Base-by-base conservation (phyloP, 164 flowering plant genomes). In the Magnolia sinica region DNA sequence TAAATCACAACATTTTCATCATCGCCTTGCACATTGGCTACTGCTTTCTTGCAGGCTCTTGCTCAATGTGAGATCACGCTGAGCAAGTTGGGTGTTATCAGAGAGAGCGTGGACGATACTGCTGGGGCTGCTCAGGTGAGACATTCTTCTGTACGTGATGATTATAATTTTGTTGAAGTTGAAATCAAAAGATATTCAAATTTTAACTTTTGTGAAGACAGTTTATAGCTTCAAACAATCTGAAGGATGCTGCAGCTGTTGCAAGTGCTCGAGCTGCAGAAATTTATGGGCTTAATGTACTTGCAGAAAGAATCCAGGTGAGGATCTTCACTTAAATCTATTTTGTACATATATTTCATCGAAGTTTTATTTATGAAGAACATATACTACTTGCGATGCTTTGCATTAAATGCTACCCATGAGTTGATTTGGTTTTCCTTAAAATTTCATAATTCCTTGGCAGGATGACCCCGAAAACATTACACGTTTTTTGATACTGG, bases 401-500 rank as follows among this genome's bases (percentile, higher is more conserved):
- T 64, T 51, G 10, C 10, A 74, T 76, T 64, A 55, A 49, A n/a
- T 80, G 64, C 67, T 68, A 50, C 50, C 16, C n/a, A 13, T 72
- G 64, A 72, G 31, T 51, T 73, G 14, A 59, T 76, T 74, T 80
- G 74, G 73, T 71, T 69, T 64, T 79, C 19, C n/a, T 27, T 65
- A 19, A 77, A 63, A 29, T 18, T 59, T 19, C 59, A 22, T 68
- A 64, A 65, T 81, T 70, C 58, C 37, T 4, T 73, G 23, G 55
- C 91, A 96, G 99, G 99, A 96, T 85, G 87, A 89, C 58, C 74
- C 81, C 16, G 87, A 89, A 52, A 96, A 91, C 72, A 72, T 96
- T 23, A 92, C 98, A 64, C 96, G 99, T 27, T 96, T 89, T 81
- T 77, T 94, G 79, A 87, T 96, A 78, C 91, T 96, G 79, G 94